Evolutionary conservation across 1,284 basidiomycete species (phyloP), one percentile per base, ranked within the genome.

Genomic region (Schizophyllum commune): DNA sequence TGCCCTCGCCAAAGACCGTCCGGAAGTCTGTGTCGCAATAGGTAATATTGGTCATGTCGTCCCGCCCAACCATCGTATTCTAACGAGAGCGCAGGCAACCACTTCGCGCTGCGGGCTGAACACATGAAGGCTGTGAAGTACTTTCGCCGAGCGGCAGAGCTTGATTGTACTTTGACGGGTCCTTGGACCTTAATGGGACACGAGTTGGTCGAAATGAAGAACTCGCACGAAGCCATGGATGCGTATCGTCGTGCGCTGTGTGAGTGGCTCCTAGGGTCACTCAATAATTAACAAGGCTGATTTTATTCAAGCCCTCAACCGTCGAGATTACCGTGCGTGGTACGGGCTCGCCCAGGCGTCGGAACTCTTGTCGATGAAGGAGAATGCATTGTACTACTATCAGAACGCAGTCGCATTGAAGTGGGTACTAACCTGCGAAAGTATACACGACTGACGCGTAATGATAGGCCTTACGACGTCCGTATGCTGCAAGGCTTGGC

Each of bases 321-420:
- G 94, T 58, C 97, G 98, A 72, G 96, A 98, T 73, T 98, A 98
- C 71, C 79, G 97, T 62, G 96, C 96, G 7, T 99, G 97, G 96
- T 98, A 97, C 74, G 97, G 97, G 21, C 86, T 99, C 57, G 97
- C 96, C 1, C 96, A 99, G 72, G 94, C 96, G 19, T 99, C 99
- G 72, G 96, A 98, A 72, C 81, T 99, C 47, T 80, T 98, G 64
- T 95, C 92, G 69, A 98, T 98, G 89, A 94, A 94, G 65, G 89
- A 94, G 70, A 98, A 98, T 76, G 92, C 96, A 1, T 79, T 99
- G 57, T 88, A 97, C 74, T 99, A 99, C 76, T 98, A 96, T 71
- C 96, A 98, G 70, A 89, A 94, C 69, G 96, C 97, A 1, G 96
- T 95, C 19, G 91, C 94, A 22, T 80, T 98, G 63, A 82, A 92